Conservation (phyloP, 2,329 filamentous ascomycete genomes). For the Alternaria ethzedia region DNA sequence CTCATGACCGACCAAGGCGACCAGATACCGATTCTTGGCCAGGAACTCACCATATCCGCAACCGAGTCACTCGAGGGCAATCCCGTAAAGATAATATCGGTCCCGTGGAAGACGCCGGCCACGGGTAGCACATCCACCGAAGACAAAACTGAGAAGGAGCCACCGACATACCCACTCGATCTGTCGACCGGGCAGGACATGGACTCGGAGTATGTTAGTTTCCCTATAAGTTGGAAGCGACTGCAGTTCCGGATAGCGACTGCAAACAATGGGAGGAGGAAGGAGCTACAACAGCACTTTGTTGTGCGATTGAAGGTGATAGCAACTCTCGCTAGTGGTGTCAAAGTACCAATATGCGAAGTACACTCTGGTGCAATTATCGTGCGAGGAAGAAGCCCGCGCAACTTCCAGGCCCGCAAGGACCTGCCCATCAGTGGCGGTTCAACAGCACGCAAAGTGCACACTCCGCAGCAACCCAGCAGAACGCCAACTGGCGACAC, state of each 20-base stretch:
- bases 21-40: slow-evolving; percentile 78
- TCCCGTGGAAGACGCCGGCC: slow-evolving; percentile 95
- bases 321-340: slow-evolving; percentile 82
- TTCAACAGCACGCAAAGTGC: slow-evolving; percentile 73
- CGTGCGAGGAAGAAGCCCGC: slow-evolving; percentile 87
- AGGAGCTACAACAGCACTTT: slow-evolving; percentile 96
- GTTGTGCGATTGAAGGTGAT: slow-evolving; percentile 85
- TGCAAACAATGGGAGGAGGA: slow-evolving; percentile 91
- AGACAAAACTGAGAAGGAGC: slow-evolving; percentile 81
- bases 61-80: slow-evolving; percentile 96
- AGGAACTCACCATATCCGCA: slow-evolving; percentile 88
- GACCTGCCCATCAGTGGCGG: slow-evolving; percentile 87
- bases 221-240: slow-evolving; percentile 92
- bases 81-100: slow-evolving; percentile 89
- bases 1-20: slow-evolving; percentile 85
- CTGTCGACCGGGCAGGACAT: slow-evolving; percentile 69
- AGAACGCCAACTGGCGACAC: slow-evolving; percentile 48
- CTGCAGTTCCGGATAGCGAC: slow-evolving; percentile 94
- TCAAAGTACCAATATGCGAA: slow-evolving; percentile 81
- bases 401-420: slow-evolving; percentile 93
- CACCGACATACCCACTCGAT: slow-evolving; percentile 77
- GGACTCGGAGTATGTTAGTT: slow-evolving; percentile 85
- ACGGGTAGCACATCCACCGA: slow-evolving; percentile 73
- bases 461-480: slow-evolving; percentile 43
- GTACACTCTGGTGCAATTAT: slow-evolving; percentile 89